phyloP scores from a whole-genome alignment of 2,329 filamentous ascomycete species.

The Rutstroemia sp. region DNA sequence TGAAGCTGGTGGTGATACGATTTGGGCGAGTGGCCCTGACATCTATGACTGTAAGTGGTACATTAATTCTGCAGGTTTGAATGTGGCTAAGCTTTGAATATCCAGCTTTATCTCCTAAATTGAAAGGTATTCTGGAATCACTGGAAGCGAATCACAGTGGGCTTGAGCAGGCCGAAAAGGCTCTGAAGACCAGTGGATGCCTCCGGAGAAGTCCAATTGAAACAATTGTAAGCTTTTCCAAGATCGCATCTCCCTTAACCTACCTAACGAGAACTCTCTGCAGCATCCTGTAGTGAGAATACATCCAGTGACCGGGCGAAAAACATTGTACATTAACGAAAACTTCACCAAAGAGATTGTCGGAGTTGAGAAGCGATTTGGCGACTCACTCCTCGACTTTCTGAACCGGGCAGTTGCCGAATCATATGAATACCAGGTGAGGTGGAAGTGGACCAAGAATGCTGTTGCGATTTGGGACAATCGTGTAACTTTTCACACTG shows the following conservation, averaged over 20 bases:
- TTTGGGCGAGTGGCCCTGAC: constrained; percentile 44
- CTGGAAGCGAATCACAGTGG: constrained; percentile 5
- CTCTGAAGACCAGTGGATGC: not conserved
- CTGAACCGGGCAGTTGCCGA: constrained; percentile 19
- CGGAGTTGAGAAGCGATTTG: constrained; percentile 23
- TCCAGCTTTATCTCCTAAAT: constrained; percentile 1
- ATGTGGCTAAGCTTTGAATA: constrained; percentile 37
- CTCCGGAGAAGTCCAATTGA: constrained; percentile 26
- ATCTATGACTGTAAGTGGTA: constrained; percentile 38
- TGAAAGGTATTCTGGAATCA: not conserved
- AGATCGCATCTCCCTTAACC: no score
- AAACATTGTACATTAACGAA: constrained; percentile 22
- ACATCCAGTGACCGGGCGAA: constrained; percentile 25
- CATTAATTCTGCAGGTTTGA: constrained; percentile 36
- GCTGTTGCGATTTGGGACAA: constrained; percentile 26
- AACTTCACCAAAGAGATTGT: constrained; percentile 20
- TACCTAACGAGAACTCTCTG: not conserved
- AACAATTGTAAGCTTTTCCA: constrained; percentile 9
- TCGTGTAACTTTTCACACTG: constrained; percentile 9
- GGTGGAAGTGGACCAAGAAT: constrained; percentile 25
- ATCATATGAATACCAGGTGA: constrained; percentile 23
- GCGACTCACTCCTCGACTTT: constrained; percentile 20
- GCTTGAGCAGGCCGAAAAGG: not conserved
- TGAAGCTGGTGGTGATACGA: constrained; percentile 49
- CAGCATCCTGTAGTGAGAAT: constrained; percentile 27